A percentile compares a stretch with the other conserved stretches of the same genome.
Conservation (phyloP, 176 grass and related monocot genomes). For the Otatea glauca region DNA sequence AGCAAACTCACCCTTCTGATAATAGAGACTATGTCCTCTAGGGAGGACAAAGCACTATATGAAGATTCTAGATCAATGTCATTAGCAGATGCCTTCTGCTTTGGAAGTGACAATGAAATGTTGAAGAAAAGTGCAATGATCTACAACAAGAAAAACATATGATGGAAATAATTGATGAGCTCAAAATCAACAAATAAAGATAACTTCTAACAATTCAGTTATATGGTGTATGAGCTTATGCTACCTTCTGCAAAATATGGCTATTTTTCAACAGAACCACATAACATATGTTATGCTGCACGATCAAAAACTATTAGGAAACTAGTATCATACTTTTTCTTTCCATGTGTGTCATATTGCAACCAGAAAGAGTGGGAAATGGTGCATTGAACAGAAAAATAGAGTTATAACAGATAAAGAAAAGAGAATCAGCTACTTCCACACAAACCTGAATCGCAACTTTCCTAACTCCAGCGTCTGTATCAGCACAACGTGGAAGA, state of each 20-base stretch:
- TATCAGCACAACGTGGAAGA: conserved; percentile 91
- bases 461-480: conserved; percentile 75
- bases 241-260: conserved; percentile 7
- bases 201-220: neutral
- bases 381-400: conserved; percentile 4
- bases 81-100: conserved; percentile 67
- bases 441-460: conserved; percentile 84
- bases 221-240: conserved; percentile 8
- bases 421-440: conserved; percentile 8
- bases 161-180: conserved; percentile 21
- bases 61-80: conserved; percentile 91
- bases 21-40: conserved; percentile 90
- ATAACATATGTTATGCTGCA: conserved; percentile 7
- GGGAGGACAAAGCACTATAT: conserved; percentile 84
- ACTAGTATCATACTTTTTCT: neutral
- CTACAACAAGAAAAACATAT: conserved; percentile 44
- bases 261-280: conserved; percentile 39
- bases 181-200: conserved; percentile 17
- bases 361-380: conserved; percentile 15
- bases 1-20: conserved; percentile 76
- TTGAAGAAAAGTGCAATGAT: conserved; percentile 91
- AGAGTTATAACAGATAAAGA: conserved; percentile 15
- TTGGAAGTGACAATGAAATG: conserved; percentile 92
- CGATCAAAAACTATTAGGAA: conserved; percentile 4
- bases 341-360: conserved; percentile 5